Percentiles rank a stretch among this genome's conserved stretches.
Evolutionary conservation across 805 yeast genomes (phyloP).

Genomic region (Candida sakaeoensis): DNA sequence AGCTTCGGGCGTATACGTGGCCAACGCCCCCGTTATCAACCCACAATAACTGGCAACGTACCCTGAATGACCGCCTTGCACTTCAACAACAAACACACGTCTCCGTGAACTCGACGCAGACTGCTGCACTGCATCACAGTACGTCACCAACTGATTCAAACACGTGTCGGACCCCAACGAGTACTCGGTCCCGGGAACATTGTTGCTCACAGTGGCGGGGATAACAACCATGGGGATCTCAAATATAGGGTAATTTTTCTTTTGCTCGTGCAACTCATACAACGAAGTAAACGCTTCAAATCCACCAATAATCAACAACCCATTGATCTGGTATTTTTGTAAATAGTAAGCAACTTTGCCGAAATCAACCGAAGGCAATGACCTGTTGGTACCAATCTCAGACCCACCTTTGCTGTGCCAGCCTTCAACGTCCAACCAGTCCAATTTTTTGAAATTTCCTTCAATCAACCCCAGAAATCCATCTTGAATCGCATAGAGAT

Average conservation of each 20-base stretch:
- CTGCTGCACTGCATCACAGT: slow-evolving; percentile 78
- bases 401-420: slow-evolving; percentile 79
- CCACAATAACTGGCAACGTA: slow-evolving; percentile 69
- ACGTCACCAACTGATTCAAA: slow-evolving; percentile 62
- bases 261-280: slow-evolving; percentile 59
- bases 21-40: slow-evolving; percentile 68
- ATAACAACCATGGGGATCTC: slow-evolving; percentile 73
- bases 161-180: slow-evolving; percentile 76
- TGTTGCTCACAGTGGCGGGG: slow-evolving; percentile 78
- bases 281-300: slow-evolving; percentile 76
- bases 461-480: slow-evolving; percentile 71
- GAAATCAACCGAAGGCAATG: slow-evolving; percentile 62
- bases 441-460: slow-evolving; percentile 54
- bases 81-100: slow-evolving; percentile 76
- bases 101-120: slow-evolving; percentile 76
- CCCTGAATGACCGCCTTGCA: slow-evolving; percentile 84
- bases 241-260: slow-evolving; percentile 63
- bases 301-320: slow-evolving; percentile 74
- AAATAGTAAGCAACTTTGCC: slow-evolving; percentile 72
- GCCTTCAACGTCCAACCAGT: slow-evolving; percentile 68
- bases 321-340: slow-evolving; percentile 65
- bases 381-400: slow-evolving; percentile 77
- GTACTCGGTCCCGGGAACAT: slow-evolving; percentile 80
- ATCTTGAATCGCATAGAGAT: slow-evolving; percentile 64
- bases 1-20: slow-evolving; percentile 74